Evolutionary conservation across 2,329 filamentous ascomycete species (phyloP).

Genomic region (Dendryphion nanum): DNA sequence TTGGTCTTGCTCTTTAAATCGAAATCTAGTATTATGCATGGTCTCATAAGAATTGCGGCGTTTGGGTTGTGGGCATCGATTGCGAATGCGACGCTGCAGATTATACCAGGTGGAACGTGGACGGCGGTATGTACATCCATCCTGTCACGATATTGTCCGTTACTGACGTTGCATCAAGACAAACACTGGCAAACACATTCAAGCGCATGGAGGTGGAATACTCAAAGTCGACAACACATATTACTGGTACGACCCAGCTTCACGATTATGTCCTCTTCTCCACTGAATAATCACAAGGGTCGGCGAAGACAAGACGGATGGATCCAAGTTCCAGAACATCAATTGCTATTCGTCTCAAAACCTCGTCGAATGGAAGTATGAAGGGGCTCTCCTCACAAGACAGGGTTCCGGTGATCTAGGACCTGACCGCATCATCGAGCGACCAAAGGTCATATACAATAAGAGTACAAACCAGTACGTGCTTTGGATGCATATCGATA

Average conservation of each 20-base stretch:
- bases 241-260: constrained; percentile 45
- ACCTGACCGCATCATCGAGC: constrained; percentile 61
- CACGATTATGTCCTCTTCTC: not conserved
- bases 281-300: constrained; percentile 44
- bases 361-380: constrained; percentile 64
- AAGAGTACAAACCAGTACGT: constrained; percentile 63
- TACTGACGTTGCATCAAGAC: constrained; percentile 16
- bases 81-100: constrained; percentile 33
- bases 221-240: constrained; percentile 58
- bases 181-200: constrained; percentile 55
- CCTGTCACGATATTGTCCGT: not conserved
- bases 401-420: constrained; percentile 58
- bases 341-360: constrained; percentile 67
- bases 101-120: constrained; percentile 41
- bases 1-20: too few species aligned
- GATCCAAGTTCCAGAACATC: constrained; percentile 60
- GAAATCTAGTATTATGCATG: not conserved
- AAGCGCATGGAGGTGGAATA: constrained; percentile 67
- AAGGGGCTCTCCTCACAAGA: constrained; percentile 57
- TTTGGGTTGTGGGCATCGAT: constrained; percentile 17
- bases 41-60: not conserved
- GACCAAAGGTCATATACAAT: constrained; percentile 69
- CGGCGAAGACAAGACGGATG: constrained; percentile 68
- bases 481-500: constrained; percentile 69
- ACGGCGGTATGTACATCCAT: constrained; percentile 26